Percentiles rank a stretch among this genome's conserved stretches.
Conservation (phyloP, 1,284 basidiomycete genomes). For the Puccinia coronata region DNA sequence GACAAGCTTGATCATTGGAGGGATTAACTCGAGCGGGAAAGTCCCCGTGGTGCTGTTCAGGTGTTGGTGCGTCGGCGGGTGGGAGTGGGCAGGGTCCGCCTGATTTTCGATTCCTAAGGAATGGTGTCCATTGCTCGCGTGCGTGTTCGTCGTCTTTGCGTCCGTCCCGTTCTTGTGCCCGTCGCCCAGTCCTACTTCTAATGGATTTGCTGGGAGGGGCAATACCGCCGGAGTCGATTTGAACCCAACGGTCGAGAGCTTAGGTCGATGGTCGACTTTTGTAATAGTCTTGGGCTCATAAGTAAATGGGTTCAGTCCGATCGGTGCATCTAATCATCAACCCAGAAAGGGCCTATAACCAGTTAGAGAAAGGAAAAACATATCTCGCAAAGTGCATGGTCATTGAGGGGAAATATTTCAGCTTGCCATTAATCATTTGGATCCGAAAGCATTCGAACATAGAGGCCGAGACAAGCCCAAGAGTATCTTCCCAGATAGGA, state of each 20-base stretch:
- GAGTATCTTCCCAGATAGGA: conserved; percentile 69
- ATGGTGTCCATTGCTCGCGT: not conserved
- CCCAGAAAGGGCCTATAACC: not conserved
- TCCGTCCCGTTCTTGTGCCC: not conserved
- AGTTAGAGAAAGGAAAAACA: not conserved
- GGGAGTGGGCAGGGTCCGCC: not conserved
- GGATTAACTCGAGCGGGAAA: conserved; percentile 23
- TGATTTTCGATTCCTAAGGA: not conserved
- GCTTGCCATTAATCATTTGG: conserved; percentile 39
- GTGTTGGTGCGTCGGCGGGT: no score
- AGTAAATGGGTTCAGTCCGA: conserved; percentile 44
- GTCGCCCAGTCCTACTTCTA: not conserved
- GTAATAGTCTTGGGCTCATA: conserved; percentile 16
- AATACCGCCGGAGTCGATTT: conserved; percentile 15
- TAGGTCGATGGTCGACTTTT: conserved; percentile 12
- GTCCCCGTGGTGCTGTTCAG: not conserved
- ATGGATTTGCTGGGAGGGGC: conserved; percentile 10
- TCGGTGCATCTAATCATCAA: conserved; percentile 21
- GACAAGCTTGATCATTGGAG: conserved; percentile 13
- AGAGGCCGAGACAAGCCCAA: conserved; percentile 61
- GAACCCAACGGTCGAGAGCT: not conserved
- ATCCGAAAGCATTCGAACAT: conserved; percentile 42
- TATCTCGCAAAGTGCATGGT: not conserved
- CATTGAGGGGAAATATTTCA: not conserved
- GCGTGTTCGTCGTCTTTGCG: not conserved